phyloP scores from a whole-genome alignment of 2,329 filamentous ascomycete genomes.

The Scytalidium sp. region DNA sequence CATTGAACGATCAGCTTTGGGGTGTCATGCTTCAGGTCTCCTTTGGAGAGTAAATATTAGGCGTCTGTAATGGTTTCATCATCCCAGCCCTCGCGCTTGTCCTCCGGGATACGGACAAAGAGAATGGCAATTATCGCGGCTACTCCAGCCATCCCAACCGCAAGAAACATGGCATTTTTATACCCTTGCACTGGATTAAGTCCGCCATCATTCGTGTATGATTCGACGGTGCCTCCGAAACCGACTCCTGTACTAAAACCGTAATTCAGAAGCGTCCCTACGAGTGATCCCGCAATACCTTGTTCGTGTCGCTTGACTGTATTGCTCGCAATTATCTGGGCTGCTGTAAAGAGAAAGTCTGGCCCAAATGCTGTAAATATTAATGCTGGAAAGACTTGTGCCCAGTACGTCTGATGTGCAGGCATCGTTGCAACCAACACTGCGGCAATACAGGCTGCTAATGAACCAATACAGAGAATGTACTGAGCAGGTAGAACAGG shows the following conservation, averaged over 20 bases:
- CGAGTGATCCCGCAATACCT: conserved; percentile 45
- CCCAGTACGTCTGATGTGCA: conserved; percentile 41
- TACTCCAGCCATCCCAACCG: conserved; percentile 30
- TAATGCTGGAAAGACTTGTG: conserved; percentile 37
- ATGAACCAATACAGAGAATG: conserved; percentile 40
- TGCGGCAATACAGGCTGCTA: conserved; percentile 25
- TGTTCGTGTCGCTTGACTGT: conserved; percentile 43
- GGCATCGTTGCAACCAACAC: conserved; percentile 42
- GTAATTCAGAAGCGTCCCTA: conserved; percentile 40
- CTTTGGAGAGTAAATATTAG: too few species aligned
- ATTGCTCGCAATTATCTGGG: conserved; percentile 52
- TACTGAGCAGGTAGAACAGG: conserved; percentile 43
- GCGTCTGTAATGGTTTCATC: too few species aligned
- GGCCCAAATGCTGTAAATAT: conserved; percentile 37
- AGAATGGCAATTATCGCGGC: conserved; percentile 32
- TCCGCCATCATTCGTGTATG: conserved; percentile 12
- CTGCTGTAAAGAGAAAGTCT: conserved; percentile 47
- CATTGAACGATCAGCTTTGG: too few species aligned
- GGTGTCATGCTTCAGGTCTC: too few species aligned
- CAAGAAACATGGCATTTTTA: conserved; percentile 39
- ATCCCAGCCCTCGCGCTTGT: conserved; percentile 33
- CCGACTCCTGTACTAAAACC: conserved; percentile 39
- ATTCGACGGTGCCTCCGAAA: conserved; percentile 39
- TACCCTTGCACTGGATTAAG: conserved; percentile 29
- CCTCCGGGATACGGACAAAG: conserved; percentile 39